phyloP scores from a whole-genome alignment of 2,329 filamentous ascomycete species.

The Ceratocystis harringtonii region DNA sequence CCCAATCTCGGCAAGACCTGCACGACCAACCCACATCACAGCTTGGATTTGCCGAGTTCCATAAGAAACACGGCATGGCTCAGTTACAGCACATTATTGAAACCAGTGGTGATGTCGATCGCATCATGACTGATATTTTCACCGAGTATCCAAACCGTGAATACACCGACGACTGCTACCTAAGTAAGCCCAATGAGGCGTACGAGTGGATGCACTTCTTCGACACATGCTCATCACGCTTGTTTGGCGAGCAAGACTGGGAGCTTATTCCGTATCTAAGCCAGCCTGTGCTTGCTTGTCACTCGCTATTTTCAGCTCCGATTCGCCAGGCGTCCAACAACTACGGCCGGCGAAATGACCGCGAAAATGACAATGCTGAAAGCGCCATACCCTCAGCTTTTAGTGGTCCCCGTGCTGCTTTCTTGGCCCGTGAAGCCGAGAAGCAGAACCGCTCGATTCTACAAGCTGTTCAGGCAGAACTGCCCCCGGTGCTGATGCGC shows the following conservation, averaged over 20 bases:
- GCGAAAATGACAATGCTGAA: constrained; percentile 33
- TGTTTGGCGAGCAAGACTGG: constrained; percentile 82
- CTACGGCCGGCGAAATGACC: constrained; percentile 27
- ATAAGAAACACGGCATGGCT: constrained; percentile 57
- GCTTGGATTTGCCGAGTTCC: constrained; percentile 56
- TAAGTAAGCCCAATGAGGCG: constrained; percentile 72
- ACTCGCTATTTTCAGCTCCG: constrained; percentile 73
- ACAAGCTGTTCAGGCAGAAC: constrained; percentile 53
- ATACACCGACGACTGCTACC: constrained; percentile 82
- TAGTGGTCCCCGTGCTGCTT: constrained; percentile 68
- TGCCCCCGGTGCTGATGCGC: constrained; percentile 57
- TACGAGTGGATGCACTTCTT: constrained; percentile 97
- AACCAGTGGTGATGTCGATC: constrained; percentile 62
- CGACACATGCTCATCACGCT: constrained; percentile 61
- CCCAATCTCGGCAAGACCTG: constrained; percentile 22
- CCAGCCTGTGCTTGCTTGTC: constrained; percentile 76
- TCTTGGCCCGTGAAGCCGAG: constrained; percentile 60
- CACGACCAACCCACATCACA: constrained; percentile 43
- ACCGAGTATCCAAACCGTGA: constrained; percentile 70
- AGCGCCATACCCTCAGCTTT: constrained; percentile 52
- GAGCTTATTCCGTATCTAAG: constrained; percentile 78
- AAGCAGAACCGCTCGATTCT: constrained; percentile 66
- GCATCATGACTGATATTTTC: constrained; percentile 72
- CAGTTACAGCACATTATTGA: constrained; percentile 62
- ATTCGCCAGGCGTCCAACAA: constrained; percentile 32